A percentile compares a stretch with the other conserved stretches of the same genome.
Conservation (phyloP, 169 alveolate species). For the Plasmodium chabaudi region DNA sequence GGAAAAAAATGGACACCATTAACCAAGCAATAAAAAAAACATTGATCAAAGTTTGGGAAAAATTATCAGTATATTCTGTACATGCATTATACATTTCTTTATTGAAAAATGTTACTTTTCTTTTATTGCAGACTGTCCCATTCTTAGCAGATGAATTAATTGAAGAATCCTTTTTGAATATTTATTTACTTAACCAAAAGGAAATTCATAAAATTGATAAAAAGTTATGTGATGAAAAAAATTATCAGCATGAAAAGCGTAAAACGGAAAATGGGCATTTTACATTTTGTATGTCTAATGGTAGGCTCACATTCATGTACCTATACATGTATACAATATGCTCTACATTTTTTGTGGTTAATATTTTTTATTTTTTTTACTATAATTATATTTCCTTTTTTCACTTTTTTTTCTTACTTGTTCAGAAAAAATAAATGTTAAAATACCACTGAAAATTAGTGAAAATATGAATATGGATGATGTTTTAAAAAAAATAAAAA, state of each 20-base stretch:
- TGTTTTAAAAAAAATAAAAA: constrained; percentile 17
- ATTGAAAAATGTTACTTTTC: too few relatives aligned
- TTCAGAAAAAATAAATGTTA: constrained; percentile 1
- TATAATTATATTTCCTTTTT: not conserved
- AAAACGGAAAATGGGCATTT: constrained; percentile 37
- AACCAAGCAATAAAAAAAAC: not conserved
- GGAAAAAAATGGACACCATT: not conserved
- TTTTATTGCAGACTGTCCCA: constrained; percentile 24
- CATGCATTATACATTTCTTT: not conserved
- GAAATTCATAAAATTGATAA: constrained; percentile 1
- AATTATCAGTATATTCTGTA: not conserved
- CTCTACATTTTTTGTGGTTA: not conserved
- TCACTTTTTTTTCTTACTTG: not conserved
- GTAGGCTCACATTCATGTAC: constrained; percentile 1
- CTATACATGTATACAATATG: constrained; percentile 15
- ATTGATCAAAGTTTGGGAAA: too few relatives aligned
- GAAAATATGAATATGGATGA: constrained; percentile 24
- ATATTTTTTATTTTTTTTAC: not conserved
- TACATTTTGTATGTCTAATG: constrained; percentile 15
- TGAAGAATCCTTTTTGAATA: constrained; percentile 7
- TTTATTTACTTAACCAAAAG: not conserved
- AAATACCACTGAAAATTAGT: constrained; percentile 14
- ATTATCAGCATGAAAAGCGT: constrained; percentile 6
- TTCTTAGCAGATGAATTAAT: constrained; percentile 31
- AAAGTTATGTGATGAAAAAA: constrained; percentile 12